Conservation (phyloP, 305 asterid species). For the Striga hermonthica region DNA sequence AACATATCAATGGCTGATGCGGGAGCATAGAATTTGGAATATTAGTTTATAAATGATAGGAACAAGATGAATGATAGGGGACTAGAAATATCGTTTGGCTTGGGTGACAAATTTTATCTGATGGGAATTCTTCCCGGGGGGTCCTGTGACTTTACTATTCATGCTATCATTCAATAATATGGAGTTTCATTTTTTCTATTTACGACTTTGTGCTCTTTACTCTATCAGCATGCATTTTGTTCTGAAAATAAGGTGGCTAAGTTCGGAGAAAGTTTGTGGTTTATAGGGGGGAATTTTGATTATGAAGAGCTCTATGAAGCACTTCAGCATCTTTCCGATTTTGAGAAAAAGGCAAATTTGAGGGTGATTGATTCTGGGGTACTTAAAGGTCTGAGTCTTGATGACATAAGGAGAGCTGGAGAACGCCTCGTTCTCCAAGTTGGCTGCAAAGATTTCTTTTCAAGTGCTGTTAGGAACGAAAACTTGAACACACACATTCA, state of each 20-base stretch:
- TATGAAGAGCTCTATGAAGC: slow-evolving; percentile 54
- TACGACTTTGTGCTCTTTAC: neutral
- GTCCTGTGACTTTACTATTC: too few relatives aligned
- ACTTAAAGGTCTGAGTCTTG: slow-evolving; percentile 79
- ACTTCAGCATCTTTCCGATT: slow-evolving; percentile 65
- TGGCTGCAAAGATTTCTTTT: slow-evolving; percentile 76
- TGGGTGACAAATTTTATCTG: too few relatives aligned
- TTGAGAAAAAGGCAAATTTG: slow-evolving; percentile 76
- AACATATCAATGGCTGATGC: too few relatives aligned
- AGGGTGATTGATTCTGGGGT: slow-evolving; percentile 81
- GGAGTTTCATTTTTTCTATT: too few relatives aligned
- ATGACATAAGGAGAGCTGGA: slow-evolving; percentile 90
- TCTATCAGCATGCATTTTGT: slow-evolving; percentile 17
- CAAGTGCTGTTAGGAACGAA: slow-evolving; percentile 44
- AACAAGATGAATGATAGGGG: too few relatives aligned
- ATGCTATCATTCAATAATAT: too few relatives aligned
- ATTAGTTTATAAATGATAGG: too few relatives aligned
- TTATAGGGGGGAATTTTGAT: slow-evolving; percentile 61
- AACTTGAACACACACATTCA: slow-evolving; percentile 40
- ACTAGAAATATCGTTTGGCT: too few relatives aligned
- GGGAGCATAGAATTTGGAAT: too few relatives aligned
- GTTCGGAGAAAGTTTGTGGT: slow-evolving; percentile 17
- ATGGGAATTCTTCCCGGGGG: too few relatives aligned
- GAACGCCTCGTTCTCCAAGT: slow-evolving; percentile 70
- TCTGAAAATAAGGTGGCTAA: slow-evolving; percentile 28